A percentile compares a stretch with the other conserved stretches of the same genome.
Conservation (phyloP, 1,284 basidiomycete genomes). For the Moniliella sp. region DNA sequence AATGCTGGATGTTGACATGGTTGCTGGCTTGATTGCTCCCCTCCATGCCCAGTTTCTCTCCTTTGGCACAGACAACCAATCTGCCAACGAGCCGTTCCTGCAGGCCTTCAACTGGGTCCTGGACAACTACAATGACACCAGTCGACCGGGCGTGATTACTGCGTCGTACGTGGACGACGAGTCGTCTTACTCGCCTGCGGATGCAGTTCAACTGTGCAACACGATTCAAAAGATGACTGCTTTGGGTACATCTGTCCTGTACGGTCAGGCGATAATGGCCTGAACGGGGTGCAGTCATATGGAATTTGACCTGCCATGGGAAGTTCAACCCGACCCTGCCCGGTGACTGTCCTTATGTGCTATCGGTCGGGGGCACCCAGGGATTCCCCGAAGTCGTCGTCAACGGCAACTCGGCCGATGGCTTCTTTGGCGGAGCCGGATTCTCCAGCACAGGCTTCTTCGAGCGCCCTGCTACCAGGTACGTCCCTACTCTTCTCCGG, state of each 20-base stretch:
- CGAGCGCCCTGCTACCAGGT: slow-evolving; percentile 42
- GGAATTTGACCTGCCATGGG: no score
- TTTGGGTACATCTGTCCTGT: slow-evolving; percentile 2
- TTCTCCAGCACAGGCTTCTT: slow-evolving; percentile 45
- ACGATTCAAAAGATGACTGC: slow-evolving; percentile 3
- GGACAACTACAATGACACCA: background rate
- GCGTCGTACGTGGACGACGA: slow-evolving; percentile 5
- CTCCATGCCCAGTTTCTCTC: slow-evolving; percentile 1
- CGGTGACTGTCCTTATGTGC: no score
- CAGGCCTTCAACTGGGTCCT: slow-evolving; percentile 1
- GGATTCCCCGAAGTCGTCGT: no score
- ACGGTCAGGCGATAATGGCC: no score
- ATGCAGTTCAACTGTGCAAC: slow-evolving; percentile 5
- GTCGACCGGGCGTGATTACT: slow-evolving; percentile 2
- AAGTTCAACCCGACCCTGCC: no score
- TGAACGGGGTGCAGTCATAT: no score
- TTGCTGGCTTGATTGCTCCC: background rate
- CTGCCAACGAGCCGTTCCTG: background rate
- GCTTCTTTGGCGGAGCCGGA: no score
- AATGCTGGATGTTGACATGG: slow-evolving; percentile 1
- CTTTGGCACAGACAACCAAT: background rate
- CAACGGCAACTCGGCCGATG: no score
- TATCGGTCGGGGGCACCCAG: no score
- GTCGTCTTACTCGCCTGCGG: slow-evolving; percentile 1
- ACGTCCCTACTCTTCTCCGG: slow-evolving; percentile 36